phyloP scores from a whole-genome alignment of 2,329 filamentous ascomycete species.

The Septoria linicola region DNA sequence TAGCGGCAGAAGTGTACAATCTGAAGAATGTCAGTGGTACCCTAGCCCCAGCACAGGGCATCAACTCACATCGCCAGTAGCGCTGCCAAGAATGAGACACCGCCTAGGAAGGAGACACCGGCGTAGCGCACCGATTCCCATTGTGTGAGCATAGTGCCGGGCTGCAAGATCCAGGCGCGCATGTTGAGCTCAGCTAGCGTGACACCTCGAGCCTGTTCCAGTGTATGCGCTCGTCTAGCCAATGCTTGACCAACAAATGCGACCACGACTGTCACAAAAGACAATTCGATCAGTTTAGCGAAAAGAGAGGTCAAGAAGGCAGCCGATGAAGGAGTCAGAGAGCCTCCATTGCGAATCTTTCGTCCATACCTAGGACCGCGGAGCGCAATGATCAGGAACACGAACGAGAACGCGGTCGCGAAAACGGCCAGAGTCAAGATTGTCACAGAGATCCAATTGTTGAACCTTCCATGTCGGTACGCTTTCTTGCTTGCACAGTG shows the following conservation, averaged over 20 bases:
- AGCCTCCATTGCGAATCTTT: conserved; percentile 52
- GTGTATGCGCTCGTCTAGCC: conserved; percentile 65
- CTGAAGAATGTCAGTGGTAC: not conserved
- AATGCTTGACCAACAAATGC: conserved; percentile 72
- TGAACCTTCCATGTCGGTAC: conserved; percentile 20
- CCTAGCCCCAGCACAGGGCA: not conserved
- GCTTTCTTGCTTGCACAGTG: conserved; percentile 23
- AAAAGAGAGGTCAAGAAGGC: conserved; percentile 66
- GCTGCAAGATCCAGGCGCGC: conserved; percentile 63
- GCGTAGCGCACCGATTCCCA: conserved; percentile 65
- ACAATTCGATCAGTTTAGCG: conserved; percentile 74
- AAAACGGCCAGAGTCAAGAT: conserved; percentile 55
- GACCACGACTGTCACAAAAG: conserved; percentile 75
- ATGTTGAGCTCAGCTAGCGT: conserved; percentile 76
- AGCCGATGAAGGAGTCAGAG: conserved; percentile 62
- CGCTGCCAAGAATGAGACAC: conserved; percentile 63
- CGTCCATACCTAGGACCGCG: conserved; percentile 62
- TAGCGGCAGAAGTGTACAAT: conserved; percentile 74
- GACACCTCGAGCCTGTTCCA: conserved; percentile 55
- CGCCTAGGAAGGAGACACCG: conserved; percentile 62
- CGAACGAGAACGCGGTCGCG: conserved; percentile 61
- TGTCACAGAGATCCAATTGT: conserved; percentile 49
- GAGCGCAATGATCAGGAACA: conserved; percentile 66
- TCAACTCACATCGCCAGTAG: conserved; percentile 55
- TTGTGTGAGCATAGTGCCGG: conserved; percentile 68